Evolutionary conservation across 768 basidiomycete genomes (phyloP), one percentile per base, ranked within the genome.

Genomic region (Psilocybe cyanescens): DNA sequence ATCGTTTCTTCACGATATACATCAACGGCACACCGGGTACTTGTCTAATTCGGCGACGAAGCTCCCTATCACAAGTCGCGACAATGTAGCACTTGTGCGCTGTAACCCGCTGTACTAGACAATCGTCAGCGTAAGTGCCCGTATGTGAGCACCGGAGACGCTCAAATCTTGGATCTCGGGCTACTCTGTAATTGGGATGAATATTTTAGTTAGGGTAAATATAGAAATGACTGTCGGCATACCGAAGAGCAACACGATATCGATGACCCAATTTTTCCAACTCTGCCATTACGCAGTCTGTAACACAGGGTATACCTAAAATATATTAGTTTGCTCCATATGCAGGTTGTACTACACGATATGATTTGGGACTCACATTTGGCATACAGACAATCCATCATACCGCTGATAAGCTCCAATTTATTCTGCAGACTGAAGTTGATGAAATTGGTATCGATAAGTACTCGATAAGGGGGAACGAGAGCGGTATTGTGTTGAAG

Each of bases 401-500:
- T 98, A n/a, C 93, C 95, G 69, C 90, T 88, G 19, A 98, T 82
- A 57, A 99, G 83, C 74, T 99, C 97, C 65, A 99, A 79, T 75
- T 98, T 97, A 76, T 99, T 99, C 79, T 99, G 97, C 52, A 99
- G 83, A 66, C 91, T 94, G 74, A 99, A 97, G 73, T 99, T 99
- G 83, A 99, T 99, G 68, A 99, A 99, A 74, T 99, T 99, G 72
- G 97, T 99, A 76, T 99, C 97, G 62, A 99, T 94, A 41, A 99
- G 86, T 29, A 99, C 94, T 17, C 97, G 88, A 72, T 99, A 99
- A 3, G 97, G 97, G 0, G 97, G 97, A 0, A 94, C 96, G 50
- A 99, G 91, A 17, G 97, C 91, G 19, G 91, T 89, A 74, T 99
- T 99, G 74, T 99, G 97, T 3, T 91, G 88, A 45, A 99, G 82